Base-by-base conservation (phyloP, 1,139 yeast species). In the Magnusiomyces magnusii region DNA sequence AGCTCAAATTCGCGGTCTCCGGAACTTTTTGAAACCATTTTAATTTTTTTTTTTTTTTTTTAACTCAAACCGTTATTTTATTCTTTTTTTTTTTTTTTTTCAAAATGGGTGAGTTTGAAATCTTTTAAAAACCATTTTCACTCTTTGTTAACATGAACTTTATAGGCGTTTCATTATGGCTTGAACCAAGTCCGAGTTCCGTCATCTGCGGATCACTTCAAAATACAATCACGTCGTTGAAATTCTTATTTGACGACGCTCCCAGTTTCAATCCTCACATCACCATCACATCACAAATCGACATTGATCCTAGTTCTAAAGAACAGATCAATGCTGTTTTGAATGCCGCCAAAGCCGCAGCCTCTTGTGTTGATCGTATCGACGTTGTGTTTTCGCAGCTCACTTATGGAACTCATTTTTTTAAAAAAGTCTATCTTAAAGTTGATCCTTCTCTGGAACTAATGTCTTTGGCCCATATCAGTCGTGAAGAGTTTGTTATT, bases 201-300 rank as follows among this genome's bases (percentile, higher is more conserved):
- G 78, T 79, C 52, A 73, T 84, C 24, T 71, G 80, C 66, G 89
- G 85, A 61, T 82, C 84, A 56, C 71, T 87, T 53, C 73, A 76
- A 36, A 81, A 87, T 27, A 75, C 87, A 52, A 85, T 86, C 74
- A 75, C 80, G 28, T 85, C 92, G 9, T 71, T 88, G 52, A 80
- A 80, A 59, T 86, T 93, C 1, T 73, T 87, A 27, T 86, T 87
- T 67, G 88, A 88, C 19, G 87, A 84, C 54, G 86, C 85, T 31
- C 83, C 86, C 2, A 70, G 68, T 50, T 85, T 87, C 65, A 87
- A 83, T 61, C 96, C 96, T 2, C 96, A 88, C 69, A 78, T 88
- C 50, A 88, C 96, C 1, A 78, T 88, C 44, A 83, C 92, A 1
- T 79, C 90, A 34, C 80, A 83, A 61, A 75, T 60, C 49, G 31